A percentile compares a stretch with the other conserved stretches of the same genome.
phyloP scores from a whole-genome alignment of 495 filamentous ascomycete species.

The Penicillium crystallinum region DNA sequence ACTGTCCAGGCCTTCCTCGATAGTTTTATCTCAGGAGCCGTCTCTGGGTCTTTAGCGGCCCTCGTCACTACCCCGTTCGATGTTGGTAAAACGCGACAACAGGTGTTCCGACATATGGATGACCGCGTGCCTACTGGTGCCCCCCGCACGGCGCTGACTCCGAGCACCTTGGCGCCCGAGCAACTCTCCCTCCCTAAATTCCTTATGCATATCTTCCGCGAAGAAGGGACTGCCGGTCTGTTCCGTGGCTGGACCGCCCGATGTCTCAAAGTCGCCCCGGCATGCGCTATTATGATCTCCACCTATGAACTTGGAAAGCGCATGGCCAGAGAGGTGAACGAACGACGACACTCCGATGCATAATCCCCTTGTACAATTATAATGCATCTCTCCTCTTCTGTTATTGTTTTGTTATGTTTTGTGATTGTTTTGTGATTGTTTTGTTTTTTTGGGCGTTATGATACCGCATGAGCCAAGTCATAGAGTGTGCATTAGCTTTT shows the following conservation, averaged over 20 bases:
- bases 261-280: conserved; percentile 90
- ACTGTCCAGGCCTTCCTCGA: conserved; percentile 58
- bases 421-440: too few relatives aligned
- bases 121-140: conserved; percentile 32
- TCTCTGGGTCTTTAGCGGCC: conserved; percentile 77
- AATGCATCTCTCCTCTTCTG: conserved; percentile 20
- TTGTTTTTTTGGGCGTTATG: conserved; percentile 20
- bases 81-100: conserved; percentile 91
- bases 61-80: conserved; percentile 95
- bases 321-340: conserved; percentile 74
- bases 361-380: conserved; percentile 20
- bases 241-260: conserved; percentile 89
- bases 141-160: conserved; percentile 8
- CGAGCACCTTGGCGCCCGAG: conserved; percentile 53
- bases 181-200: conserved; percentile 70
- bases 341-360: conserved; percentile 41
- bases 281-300: conserved; percentile 99
- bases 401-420: conserved; percentile 11
- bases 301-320: conserved; percentile 95
- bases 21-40: conserved; percentile 80
- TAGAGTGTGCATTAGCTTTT: conserved; percentile 25
- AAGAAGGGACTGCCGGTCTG: conserved; percentile 73
- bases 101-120: conserved; percentile 60
- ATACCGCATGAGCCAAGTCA: conserved; percentile 28
- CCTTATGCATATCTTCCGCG: conserved; percentile 78